Percentiles rank a stretch among this genome's conserved stretches.
Evolutionary conservation across 495 filamentous ascomycete genomes (phyloP).

Genomic region (Schizothecium vesticola): DNA sequence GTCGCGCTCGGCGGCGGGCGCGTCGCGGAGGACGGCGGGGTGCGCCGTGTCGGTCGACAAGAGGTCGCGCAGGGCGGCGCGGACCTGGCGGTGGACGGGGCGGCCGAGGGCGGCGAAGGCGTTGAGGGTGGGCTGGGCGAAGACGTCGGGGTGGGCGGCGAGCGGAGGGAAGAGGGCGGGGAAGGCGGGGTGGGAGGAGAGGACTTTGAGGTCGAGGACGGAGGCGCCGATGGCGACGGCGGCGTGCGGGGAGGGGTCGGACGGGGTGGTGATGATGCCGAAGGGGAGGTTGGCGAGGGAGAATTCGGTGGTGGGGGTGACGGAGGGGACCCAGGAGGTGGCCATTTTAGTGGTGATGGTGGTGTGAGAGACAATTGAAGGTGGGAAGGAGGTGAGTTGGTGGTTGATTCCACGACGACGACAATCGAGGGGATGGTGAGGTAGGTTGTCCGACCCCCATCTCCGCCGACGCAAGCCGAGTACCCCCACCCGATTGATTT

Average conservation of each 20-base stretch:
- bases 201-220: constrained; percentile 68
- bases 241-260: constrained; percentile 50
- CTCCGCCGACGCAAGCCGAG: not conserved
- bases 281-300: constrained; percentile 90
- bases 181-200: constrained; percentile 56
- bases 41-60: constrained; percentile 50
- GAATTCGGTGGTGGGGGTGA: constrained; percentile 49
- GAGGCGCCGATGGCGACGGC: constrained; percentile 76
- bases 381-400: not conserved
- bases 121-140: constrained; percentile 69
- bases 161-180: constrained; percentile 51
- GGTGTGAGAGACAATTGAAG: not conserved
- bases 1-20: constrained; percentile 21
- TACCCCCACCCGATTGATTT: not conserved
- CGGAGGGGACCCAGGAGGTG: constrained; percentile 34
- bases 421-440: not conserved
- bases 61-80: constrained; percentile 67
- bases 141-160: constrained; percentile 53
- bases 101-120: constrained; percentile 75
- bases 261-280: constrained; percentile 68
- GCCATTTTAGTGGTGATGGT: constrained; percentile 16
- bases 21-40: constrained; percentile 31
- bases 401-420: not conserved
- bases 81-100: constrained; percentile 63
- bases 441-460: too few relatives aligned